Evolutionary conservation across 352 stramenopile species (phyloP), one percentile per base, ranked within the genome.

Genomic region (Peronospora destructor): DNA sequence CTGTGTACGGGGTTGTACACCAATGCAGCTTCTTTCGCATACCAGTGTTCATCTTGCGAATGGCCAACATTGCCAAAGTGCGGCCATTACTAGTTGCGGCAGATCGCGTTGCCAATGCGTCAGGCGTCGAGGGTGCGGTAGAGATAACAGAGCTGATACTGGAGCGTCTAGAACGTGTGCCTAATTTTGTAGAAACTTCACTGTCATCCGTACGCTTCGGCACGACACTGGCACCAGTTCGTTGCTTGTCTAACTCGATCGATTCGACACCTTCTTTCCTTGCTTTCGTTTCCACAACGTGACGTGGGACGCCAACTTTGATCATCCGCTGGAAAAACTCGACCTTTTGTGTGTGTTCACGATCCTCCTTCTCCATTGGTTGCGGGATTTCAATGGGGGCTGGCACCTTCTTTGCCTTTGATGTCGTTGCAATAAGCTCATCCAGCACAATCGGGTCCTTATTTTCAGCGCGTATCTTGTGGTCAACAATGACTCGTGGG

Each of bases 1-100:
- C 64, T 13, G 61, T 61, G 47, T 73, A 58, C 21, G 64, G 44
- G n/a, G 62, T 84, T 19, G 80, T 80, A 1, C 68, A 76, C 78
- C 78, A 90, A 30, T 90, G 76, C 12, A 90, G 61, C 41, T 86
- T 87, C 60, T 90, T 90, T 23, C 78, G 73, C 48, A 85, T 79
- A 1, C 50, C 64, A n/a, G 61, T 75, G 25, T 78, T 64, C 49
- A 74, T 66, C 51, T 76, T 84, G 23, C 66, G 63, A 26, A 74
- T 61, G 14, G 62, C 68, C 45, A 73, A 38, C 39, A 68, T 58
- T 8, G 53, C 62, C 17, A 71, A 59, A 0, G 40, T 39, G 13
- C 46, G 53, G 19, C 57, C 52, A 42, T 57, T 68, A 23, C 29
- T 43, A 26, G 26, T 51, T n/a, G 53, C 58, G 16, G 42, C 30